Evolutionary conservation across 2,329 filamentous ascomycete genomes (phyloP).

Genomic region (Dactylellina haptotyla): DNA sequence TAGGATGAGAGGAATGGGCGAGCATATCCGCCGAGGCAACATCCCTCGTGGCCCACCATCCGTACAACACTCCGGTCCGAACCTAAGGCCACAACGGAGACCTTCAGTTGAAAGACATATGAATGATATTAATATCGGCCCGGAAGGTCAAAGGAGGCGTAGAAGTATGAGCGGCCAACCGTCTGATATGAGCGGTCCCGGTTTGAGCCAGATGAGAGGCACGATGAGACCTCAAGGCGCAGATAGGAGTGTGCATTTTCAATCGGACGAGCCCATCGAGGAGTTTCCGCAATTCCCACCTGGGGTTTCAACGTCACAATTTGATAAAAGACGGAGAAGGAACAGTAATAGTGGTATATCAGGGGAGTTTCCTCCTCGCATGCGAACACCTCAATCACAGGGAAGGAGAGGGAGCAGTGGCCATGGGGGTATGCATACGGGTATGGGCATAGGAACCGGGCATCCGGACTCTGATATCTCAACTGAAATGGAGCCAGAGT

Average conservation of each 20-base stretch:
- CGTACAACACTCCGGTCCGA: neutral
- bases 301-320: no score
- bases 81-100: neutral
- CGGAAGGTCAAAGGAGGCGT: neutral
- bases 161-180: slow-evolving; percentile 12
- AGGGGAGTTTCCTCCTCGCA: neutral
- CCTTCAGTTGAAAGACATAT: neutral
- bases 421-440: no score
- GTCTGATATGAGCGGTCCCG: neutral
- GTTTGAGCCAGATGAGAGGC: neutral
- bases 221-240: slow-evolving; percentile 3
- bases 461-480: neutral
- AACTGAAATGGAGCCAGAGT: neutral
- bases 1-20: neutral
- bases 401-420: neutral
- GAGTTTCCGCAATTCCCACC: slow-evolving; percentile 12
- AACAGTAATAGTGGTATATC: neutral
- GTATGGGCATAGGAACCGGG: neutral
- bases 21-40: no score
- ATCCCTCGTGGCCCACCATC: no score
- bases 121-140: neutral
- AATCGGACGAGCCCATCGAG: slow-evolving; percentile 1
- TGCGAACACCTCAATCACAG: neutral
- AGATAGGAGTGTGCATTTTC: slow-evolving; percentile 9
- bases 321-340: neutral